Evolutionary conservation across 2,329 filamentous ascomycete genomes (phyloP).

Genomic region (Penicillium olsonii): DNA sequence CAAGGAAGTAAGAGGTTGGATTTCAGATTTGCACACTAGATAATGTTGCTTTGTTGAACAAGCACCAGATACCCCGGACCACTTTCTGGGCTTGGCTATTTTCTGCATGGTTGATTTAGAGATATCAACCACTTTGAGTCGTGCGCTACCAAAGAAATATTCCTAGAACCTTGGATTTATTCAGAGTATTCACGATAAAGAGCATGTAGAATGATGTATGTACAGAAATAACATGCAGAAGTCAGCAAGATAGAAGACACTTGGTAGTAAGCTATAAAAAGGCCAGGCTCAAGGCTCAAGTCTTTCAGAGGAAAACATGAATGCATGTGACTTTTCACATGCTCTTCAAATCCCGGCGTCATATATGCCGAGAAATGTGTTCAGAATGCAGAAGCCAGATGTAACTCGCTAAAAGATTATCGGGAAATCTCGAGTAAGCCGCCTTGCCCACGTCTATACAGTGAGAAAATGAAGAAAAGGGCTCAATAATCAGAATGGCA

Average conservation of each 20-base stretch:
- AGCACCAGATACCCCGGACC: no score
- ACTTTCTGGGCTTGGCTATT: no score
- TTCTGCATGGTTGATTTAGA: no score
- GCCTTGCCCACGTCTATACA: slow-evolving; percentile 22
- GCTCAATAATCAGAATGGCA: neutral
- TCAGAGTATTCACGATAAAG: slow-evolving; percentile 1
- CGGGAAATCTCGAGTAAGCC: slow-evolving; percentile 12
- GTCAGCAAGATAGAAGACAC: slow-evolving; percentile 1
- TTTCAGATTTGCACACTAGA: slow-evolving; percentile 22
- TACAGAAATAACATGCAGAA: slow-evolving; percentile 8
- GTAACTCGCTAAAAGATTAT: slow-evolving; percentile 17
- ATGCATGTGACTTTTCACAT: slow-evolving; percentile 19
- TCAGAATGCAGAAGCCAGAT: slow-evolving; percentile 16
- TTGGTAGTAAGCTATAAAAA: neutral
- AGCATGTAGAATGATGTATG: slow-evolving; percentile 7
- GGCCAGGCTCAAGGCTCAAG: neutral
- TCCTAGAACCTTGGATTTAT: neutral
- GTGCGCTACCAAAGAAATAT: neutral
- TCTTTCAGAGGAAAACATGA: slow-evolving; percentile 1
- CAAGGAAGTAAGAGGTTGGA: slow-evolving; percentile 19
- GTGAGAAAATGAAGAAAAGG: slow-evolving; percentile 4
- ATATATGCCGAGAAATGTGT: slow-evolving; percentile 21
- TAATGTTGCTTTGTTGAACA: neutral
- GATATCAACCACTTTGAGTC: no score
- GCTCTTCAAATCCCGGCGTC: slow-evolving; percentile 10